phyloP scores from a whole-genome alignment of 106 monocot species.

The Apostasia shenzhenica region DNA sequence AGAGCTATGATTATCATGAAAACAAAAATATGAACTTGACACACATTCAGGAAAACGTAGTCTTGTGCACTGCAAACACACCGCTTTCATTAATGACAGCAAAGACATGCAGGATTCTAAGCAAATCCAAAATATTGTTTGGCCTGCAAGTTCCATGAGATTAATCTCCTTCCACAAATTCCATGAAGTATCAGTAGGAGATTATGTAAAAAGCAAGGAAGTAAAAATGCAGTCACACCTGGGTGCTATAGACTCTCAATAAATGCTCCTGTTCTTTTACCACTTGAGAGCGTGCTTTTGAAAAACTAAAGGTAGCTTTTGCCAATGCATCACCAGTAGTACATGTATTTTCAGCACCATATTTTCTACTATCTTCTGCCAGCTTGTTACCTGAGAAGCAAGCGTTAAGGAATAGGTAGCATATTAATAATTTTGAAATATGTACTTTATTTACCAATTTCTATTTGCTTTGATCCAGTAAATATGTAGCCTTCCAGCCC shows the following conservation, averaged over 20 bases:
- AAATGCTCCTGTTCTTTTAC: constrained; percentile 73
- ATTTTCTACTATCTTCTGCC: constrained; percentile 84
- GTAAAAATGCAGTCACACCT: constrained; percentile 36
- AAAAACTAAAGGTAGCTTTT: constrained; percentile 72
- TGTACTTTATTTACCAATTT: constrained; percentile 55
- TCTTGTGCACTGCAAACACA: too few species aligned
- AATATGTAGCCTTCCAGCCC: constrained; percentile 94
- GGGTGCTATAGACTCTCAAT: constrained; percentile 78
- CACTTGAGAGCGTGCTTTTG: constrained; percentile 70
- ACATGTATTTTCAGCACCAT: constrained; percentile 85
- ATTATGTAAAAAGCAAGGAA: background rate
- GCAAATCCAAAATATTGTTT: too few species aligned
- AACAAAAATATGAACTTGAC: too few species aligned
- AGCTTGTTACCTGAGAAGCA: constrained; percentile 60
- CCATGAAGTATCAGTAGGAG: background rate
- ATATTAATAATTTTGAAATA: background rate
- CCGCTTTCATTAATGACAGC: too few species aligned
- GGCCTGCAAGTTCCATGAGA: too few species aligned
- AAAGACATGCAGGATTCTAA: too few species aligned
- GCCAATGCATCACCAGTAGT: constrained; percentile 69
- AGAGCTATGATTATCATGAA: too few species aligned
- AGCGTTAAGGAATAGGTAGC: background rate
- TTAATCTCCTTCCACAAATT: too few species aligned
- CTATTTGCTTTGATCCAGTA: constrained; percentile 84
- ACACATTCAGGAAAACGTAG: too few species aligned